Conservation (phyloP, 306 rosid species). For the Corylus americana region DNA sequence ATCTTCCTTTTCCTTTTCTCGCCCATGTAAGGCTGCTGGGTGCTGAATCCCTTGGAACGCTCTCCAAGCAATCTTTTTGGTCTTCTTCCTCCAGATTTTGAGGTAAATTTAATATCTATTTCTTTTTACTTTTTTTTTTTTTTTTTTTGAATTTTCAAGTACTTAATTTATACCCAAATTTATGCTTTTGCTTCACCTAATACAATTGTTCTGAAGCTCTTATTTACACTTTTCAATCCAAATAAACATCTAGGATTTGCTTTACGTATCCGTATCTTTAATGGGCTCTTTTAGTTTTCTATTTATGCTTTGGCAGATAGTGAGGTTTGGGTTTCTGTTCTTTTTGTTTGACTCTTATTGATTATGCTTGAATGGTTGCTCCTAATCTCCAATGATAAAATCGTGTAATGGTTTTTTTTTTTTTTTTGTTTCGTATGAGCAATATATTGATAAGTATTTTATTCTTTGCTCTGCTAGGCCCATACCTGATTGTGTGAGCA, state of each 20-base stretch:
- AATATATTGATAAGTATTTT: not conserved
- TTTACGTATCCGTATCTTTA: not conserved
- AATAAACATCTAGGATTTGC: conserved; percentile 15
- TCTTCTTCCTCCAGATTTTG: conserved; percentile 29
- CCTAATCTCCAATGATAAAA: not conserved
- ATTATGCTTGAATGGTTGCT: conserved; percentile 7
- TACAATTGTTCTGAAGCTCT: conserved; percentile 14
- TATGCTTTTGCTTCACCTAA: not conserved
- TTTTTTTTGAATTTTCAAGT: not conserved
- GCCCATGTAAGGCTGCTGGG: not conserved
- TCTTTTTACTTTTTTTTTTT: not conserved
- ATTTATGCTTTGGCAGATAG: not conserved
- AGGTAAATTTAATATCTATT: conserved; percentile 18
- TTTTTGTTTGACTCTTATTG: not conserved
- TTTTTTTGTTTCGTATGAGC: not conserved
- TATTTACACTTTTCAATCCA: not conserved
- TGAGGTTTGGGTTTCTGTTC: conserved; percentile 8
- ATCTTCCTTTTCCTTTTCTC: conserved; percentile 5
- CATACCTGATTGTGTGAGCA: conserved; percentile 4
- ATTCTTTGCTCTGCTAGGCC: not conserved
- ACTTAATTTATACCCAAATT: not conserved
- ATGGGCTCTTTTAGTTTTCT: not conserved
- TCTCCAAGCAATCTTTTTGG: conserved; percentile 2
- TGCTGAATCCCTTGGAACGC: conserved; percentile 3
- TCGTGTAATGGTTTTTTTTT: conserved; percentile 18